Conservation (phyloP, 2,329 filamentous ascomycete genomes). For the Trichoderma breve region DNA sequence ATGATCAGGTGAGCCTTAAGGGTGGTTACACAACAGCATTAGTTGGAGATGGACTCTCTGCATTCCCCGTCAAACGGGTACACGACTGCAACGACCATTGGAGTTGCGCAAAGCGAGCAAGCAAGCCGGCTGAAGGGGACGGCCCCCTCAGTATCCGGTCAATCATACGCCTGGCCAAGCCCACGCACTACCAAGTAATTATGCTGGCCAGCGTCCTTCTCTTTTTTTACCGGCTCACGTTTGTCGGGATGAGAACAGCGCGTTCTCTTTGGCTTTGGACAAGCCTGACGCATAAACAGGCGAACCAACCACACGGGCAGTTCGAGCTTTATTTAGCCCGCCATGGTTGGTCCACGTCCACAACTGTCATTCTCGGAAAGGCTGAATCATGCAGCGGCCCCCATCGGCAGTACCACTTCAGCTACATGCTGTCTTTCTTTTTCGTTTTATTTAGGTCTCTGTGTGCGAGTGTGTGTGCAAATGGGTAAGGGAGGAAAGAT, state of each 20-base stretch:
- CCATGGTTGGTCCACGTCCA: conserved; percentile 5
- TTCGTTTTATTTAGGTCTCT: neutral
- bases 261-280: neutral
- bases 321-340: neutral
- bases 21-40: conserved; percentile 5
- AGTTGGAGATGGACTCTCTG: too few species aligned
- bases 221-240: neutral
- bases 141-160: neutral
- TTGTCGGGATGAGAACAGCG: neutral
- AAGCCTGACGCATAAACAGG: neutral
- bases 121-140: neutral
- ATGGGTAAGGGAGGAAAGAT: neutral
- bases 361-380: neutral
- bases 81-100: neutral
- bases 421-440: neutral
- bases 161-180: neutral
- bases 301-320: neutral
- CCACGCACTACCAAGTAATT: neutral
- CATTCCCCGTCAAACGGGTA: neutral
- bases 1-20: neutral
- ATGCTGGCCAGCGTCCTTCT: neutral
- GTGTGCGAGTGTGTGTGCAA: neutral
- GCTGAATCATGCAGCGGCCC: neutral
- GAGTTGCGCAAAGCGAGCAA: neutral
- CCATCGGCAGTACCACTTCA: conserved; percentile 1